phyloP scores from a whole-genome alignment of 495 filamentous ascomycete genomes.

The Neurospora sublineolata region DNA sequence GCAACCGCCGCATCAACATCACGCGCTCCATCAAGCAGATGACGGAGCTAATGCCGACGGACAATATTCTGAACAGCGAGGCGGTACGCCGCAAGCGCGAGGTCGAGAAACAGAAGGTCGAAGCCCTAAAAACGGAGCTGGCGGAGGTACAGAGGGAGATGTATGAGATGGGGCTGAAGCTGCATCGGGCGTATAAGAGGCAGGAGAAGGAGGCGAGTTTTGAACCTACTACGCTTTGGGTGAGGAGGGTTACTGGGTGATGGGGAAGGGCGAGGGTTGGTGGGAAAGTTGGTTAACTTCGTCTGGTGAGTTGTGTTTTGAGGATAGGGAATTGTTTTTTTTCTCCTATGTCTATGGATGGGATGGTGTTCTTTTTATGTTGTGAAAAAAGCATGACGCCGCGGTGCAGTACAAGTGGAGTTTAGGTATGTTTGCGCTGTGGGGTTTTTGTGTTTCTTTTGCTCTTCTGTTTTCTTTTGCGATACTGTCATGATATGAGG shows the following conservation, averaged over 20 bases:
- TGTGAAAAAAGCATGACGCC: background rate
- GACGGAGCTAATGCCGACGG: slow-evolving; percentile 49
- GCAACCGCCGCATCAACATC: slow-evolving; percentile 56
- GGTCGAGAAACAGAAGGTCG: slow-evolving; percentile 61
- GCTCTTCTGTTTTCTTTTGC: background rate
- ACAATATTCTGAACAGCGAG: slow-evolving; percentile 33
- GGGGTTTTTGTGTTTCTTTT: background rate
- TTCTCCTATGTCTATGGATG: background rate
- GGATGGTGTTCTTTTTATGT: background rate
- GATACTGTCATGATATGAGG: background rate
- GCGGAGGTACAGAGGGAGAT: slow-evolving; percentile 70
- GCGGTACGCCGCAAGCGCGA: slow-evolving; percentile 42
- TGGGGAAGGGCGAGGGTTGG: background rate
- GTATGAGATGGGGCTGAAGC: slow-evolving; percentile 74
- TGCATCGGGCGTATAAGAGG: slow-evolving; percentile 71
- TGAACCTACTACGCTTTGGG: slow-evolving; percentile 69
- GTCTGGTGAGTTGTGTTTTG: background rate
- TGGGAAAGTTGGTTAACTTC: background rate
- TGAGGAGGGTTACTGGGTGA: slow-evolving; percentile 50
- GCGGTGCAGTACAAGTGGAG: background rate
- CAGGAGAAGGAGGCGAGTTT: slow-evolving; percentile 51
- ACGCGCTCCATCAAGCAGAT: slow-evolving; percentile 61
- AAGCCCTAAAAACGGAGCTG: slow-evolving; percentile 57
- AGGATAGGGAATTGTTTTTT: background rate
- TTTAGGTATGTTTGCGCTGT: background rate